Evolutionary conservation across 257 asterid genomes (phyloP).

Genomic region (Solanum ossicruentum): DNA sequence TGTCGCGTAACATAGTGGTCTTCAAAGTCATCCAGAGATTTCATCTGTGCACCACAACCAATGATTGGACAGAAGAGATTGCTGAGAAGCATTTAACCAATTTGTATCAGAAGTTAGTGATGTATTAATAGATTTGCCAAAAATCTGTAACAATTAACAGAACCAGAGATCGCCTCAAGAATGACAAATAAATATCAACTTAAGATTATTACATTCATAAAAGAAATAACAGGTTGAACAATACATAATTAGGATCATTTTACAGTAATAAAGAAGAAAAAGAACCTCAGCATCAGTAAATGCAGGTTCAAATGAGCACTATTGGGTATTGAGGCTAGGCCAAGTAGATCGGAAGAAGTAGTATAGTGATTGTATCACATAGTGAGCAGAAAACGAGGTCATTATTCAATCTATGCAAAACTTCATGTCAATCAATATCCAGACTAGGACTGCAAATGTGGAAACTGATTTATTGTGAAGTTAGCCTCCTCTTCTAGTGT

Average conservation of each 20-base stretch:
- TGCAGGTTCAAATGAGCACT: not conserved
- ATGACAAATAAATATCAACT: not conserved
- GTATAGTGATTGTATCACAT: not conserved
- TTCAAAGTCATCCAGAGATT: conserved; percentile 74
- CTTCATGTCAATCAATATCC: not conserved
- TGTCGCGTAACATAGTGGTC: conserved; percentile 83
- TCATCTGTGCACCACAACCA: conserved; percentile 66
- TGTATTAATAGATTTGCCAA: not conserved
- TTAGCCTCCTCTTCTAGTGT: not conserved
- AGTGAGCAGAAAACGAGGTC: not conserved
- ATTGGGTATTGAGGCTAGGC: not conserved
- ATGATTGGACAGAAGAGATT: conserved; percentile 64
- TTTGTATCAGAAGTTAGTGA: not conserved
- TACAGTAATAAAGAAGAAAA: not conserved
- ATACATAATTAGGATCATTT: not conserved
- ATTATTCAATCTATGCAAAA: not conserved
- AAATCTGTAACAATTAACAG: not conserved
- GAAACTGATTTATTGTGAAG: not conserved
- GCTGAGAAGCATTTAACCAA: conserved; percentile 13
- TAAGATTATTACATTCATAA: not conserved
- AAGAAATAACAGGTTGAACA: not conserved
- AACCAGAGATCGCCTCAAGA: not conserved
- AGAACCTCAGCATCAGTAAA: not conserved
- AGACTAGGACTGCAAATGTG: not conserved
- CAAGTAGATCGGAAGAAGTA: not conserved